Evolutionary conservation across 257 asterid genomes (phyloP).

Genomic region (Penstemon eatonii): DNA sequence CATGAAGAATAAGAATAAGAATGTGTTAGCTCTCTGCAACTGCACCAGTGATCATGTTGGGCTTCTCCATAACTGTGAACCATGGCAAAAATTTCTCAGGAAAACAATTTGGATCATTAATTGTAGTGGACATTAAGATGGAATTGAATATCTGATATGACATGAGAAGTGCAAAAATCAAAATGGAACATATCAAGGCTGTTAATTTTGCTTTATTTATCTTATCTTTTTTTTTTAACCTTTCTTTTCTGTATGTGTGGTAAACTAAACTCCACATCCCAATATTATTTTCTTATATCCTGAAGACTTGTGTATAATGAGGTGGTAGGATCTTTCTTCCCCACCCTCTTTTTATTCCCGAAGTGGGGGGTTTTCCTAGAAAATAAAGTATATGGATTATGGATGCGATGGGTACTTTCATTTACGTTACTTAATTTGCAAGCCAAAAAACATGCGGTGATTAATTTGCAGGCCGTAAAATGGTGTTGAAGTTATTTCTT

Average conservation of each 20-base stretch:
- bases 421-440: no score
- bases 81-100: background rate
- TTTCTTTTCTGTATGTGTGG: background rate
- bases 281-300: background rate
- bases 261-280: background rate
- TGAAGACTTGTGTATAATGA: background rate
- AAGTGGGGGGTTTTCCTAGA: background rate
- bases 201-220: background rate
- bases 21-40: background rate
- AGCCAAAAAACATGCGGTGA: no score
- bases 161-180: background rate
- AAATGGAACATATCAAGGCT: background rate
- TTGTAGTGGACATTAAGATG: background rate
- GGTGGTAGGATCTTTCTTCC: background rate
- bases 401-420: background rate
- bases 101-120: background rate
- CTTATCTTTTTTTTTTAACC: background rate
- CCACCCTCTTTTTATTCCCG: background rate
- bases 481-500: no score
- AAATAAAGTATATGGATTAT: background rate
- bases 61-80: background rate
- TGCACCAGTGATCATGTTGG: background rate
- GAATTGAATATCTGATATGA: background rate
- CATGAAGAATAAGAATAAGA: background rate
- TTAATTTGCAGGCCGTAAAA: no score